Evolutionary conservation across 176 grass and related monocot genomes (phyloP).

Genomic region (Musa acuminata): DNA sequence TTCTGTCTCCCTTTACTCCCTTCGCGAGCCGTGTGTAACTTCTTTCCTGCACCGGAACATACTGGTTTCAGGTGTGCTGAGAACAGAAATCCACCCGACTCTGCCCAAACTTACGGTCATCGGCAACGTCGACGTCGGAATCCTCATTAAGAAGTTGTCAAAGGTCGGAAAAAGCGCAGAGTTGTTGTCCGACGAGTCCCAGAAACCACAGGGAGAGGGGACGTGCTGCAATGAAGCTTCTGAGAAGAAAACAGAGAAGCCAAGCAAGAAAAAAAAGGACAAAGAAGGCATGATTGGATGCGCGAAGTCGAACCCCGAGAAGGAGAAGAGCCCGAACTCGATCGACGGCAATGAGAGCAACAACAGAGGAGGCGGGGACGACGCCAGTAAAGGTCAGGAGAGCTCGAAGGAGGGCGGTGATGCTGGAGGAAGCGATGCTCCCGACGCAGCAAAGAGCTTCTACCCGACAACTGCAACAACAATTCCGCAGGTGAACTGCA

Average conservation of each 20-base stretch:
- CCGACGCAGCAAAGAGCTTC: not conserved
- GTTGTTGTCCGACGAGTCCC: conserved; percentile 14
- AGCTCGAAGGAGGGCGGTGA: not conserved
- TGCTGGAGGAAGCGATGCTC: not conserved
- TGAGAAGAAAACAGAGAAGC: conserved; percentile 23
- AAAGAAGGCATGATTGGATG: not conserved
- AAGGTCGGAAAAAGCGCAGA: conserved; percentile 72
- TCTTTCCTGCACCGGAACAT: not conserved
- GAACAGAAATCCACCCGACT: conserved; percentile 68
- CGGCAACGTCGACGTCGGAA: conserved; percentile 54
- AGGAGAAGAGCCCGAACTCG: not conserved
- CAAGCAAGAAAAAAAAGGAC: conserved; percentile 22
- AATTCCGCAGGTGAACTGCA: not conserved
- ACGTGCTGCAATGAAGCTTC: not conserved
- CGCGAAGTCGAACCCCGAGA: not conserved
- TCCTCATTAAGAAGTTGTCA: conserved; percentile 58
- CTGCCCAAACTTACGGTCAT: conserved; percentile 62
- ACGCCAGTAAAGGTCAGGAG: not conserved
- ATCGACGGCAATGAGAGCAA: not conserved
- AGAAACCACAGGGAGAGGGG: conserved; percentile 16
- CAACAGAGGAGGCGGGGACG: not conserved
- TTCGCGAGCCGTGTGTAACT: not conserved
- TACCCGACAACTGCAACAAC: not conserved
- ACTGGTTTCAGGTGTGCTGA: conserved; percentile 54
- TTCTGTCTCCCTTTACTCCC: no score